Evolutionary conservation across 2,329 filamentous ascomycete species (phyloP).

Genomic region (Xylariaceae sp.): DNA sequence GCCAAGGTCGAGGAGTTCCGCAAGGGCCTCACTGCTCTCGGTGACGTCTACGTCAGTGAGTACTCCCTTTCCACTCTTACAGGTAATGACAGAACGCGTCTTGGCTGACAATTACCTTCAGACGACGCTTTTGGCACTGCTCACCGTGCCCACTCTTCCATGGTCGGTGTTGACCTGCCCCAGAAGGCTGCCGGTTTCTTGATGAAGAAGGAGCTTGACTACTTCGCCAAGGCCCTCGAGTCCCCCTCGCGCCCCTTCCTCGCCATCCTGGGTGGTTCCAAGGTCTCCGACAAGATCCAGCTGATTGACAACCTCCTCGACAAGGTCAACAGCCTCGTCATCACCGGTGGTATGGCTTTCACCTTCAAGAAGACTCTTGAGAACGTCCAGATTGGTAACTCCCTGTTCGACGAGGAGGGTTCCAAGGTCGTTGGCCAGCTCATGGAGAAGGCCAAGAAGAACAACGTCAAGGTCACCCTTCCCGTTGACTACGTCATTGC

Average conservation of each 20-base stretch:
- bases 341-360: constrained; percentile 98
- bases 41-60: constrained; percentile 94
- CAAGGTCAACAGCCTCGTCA: constrained; percentile 94
- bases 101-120: constrained; percentile 32
- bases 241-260: constrained; percentile 92
- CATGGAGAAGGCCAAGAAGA: constrained; percentile 91
- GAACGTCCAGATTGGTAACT: constrained; percentile 82
- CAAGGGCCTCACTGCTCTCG: constrained; percentile 87
- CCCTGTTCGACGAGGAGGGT: constrained; percentile 88
- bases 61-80: constrained; percentile 24
- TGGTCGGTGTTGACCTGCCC: constrained; percentile 93
- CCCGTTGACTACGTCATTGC: constrained; percentile 94
- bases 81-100: neutral
- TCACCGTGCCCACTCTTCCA: constrained; percentile 97
- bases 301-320: constrained; percentile 97
- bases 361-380: constrained; percentile 99
- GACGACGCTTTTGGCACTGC: constrained; percentile 98
- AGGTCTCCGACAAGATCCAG: constrained; percentile 99
- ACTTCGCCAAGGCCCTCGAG: constrained; percentile 97
- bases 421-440: constrained; percentile 84
- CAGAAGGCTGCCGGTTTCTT: constrained; percentile 98
- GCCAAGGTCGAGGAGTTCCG: constrained; percentile 87
- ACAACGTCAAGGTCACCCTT: constrained; percentile 91
- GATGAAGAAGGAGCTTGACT: constrained; percentile 99
- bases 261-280: constrained; percentile 94